A percentile compares a stretch with the other conserved stretches of the same genome.
Conservation (phyloP, 1,284 basidiomycete species). For the Cystobasidiaceae sp. region DNA sequence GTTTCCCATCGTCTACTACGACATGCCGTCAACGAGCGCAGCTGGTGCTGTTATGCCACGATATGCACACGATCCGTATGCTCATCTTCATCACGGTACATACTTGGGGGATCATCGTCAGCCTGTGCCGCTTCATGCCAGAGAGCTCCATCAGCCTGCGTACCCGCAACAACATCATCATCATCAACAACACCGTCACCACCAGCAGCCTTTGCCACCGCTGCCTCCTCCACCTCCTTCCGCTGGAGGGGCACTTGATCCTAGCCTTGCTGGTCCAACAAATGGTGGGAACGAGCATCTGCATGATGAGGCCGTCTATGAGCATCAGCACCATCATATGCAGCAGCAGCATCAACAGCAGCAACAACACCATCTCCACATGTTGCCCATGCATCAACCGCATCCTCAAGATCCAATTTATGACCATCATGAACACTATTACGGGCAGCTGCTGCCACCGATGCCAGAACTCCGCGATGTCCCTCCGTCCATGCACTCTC, state of each 20-base stretch:
- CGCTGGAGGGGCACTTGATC: too few species aligned
- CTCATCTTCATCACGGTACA: too few species aligned
- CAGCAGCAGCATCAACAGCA: conserved; percentile 1
- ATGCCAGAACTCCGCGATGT: too few species aligned
- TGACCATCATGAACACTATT: background rate
- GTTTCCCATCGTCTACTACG: too few species aligned
- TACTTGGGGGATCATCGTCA: too few species aligned
- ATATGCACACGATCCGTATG: too few species aligned
- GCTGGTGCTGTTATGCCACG: too few species aligned
- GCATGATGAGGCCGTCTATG: background rate
- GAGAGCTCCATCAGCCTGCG: background rate
- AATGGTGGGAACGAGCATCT: background rate
- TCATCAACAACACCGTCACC: background rate
- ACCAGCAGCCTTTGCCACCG: background rate
- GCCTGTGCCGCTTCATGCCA: background rate
- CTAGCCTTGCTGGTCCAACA: too few species aligned
- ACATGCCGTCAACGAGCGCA: too few species aligned
- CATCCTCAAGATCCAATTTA: background rate
- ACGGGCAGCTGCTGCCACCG: too few species aligned
- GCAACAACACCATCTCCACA: background rate
- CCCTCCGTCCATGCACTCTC: too few species aligned
- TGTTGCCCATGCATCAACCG: too few species aligned
- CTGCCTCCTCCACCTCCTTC: background rate
- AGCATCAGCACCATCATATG: background rate
- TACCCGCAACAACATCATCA: background rate